Evolutionary conservation across 1,139 yeast species (phyloP), one percentile per base, ranked within the genome.

Genomic region (Saccharomycopsis hybrid): DNA sequence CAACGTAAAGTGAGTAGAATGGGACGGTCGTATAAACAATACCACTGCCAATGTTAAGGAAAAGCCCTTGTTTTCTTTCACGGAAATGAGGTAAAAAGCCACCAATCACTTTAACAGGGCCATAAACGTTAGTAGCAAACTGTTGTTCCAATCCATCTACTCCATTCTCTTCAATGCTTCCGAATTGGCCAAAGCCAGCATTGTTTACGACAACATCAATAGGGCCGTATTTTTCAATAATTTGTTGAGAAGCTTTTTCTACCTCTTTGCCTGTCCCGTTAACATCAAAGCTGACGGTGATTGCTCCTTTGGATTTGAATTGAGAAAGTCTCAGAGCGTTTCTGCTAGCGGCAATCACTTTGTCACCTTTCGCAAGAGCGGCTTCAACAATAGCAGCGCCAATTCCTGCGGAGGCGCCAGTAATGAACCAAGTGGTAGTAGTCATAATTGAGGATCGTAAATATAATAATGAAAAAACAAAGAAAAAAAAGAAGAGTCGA

Each of bases 111-210:
- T 41, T 41, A n/a, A 41, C 18, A 3, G 44, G 44, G 7, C 36
- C 44, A 30, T 28, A 41, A 3, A 41, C 36, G 24, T 41, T 41
- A 7, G 44, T 25, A 3, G 3, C 7, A 25, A 9, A 43, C 18
- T 32, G 39, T 5, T 32, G 11, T 33, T 43, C 39, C 5, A 43
- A 11, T n/a, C 13, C 5, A 11, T 18, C 39, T 9, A 9, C 7
- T 3, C 24, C 46, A 8, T 5, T 39, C 18, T 39, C 42, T 24
- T 39, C 42, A 31, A 43, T 13, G 13, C 29, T 25, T 4, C 46
- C 46, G 7, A 43, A 24, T 11, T 32, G n/a, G 11, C 39, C 46
- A 18, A 11, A 43, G 11, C 46, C 46, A 5, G 46, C 46, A 32
- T 43, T 43, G n/a, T 39, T 39, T 5, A 39, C 42, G 5, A 18